phyloP scores from a whole-genome alignment of 2,329 filamentous ascomycete genomes.

The Colletotrichum musicola region DNA sequence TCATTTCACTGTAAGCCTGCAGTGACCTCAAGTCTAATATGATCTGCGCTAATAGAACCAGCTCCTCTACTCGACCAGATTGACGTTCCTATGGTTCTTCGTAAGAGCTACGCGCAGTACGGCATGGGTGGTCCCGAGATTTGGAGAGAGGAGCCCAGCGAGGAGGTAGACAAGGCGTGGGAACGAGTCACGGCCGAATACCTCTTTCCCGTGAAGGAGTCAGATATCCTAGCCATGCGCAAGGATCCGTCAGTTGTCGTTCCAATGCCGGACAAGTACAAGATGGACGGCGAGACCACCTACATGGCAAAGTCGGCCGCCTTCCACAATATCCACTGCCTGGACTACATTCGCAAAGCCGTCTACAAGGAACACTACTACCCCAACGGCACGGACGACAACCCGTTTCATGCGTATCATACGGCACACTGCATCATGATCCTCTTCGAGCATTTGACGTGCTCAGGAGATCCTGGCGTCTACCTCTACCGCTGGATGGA shows the following conservation, averaged over 20 bases:
- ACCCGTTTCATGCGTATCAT: slow-evolving; percentile 19
- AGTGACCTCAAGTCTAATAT: too few species aligned
- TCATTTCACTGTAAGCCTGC: slow-evolving; percentile 2
- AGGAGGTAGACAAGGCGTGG: slow-evolving; percentile 30
- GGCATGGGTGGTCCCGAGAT: slow-evolving; percentile 24
- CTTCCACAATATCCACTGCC: slow-evolving; percentile 28
- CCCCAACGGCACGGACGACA: slow-evolving; percentile 28
- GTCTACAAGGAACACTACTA: slow-evolving; percentile 18
- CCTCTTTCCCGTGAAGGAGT: slow-evolving; percentile 18
- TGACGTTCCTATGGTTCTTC: slow-evolving; percentile 11
- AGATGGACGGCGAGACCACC: slow-evolving; percentile 16
- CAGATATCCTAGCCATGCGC: slow-evolving; percentile 16
- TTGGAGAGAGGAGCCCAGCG: slow-evolving; percentile 20
- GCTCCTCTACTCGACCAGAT: slow-evolving; percentile 4
- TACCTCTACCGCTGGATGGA: slow-evolving; percentile 22
- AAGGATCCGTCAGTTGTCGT: slow-evolving; percentile 22
- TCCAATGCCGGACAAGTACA: slow-evolving; percentile 16
- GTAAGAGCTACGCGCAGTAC: slow-evolving; percentile 25
- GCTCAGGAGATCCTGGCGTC: slow-evolving; percentile 12
- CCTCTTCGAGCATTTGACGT: slow-evolving; percentile 19
- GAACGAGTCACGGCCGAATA: slow-evolving; percentile 21
- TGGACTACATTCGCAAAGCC: slow-evolving; percentile 28
- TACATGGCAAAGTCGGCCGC: slow-evolving; percentile 23
- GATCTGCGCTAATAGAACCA: not conserved
- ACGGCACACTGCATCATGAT: slow-evolving; percentile 29